Percentiles rank a stretch among this genome's conserved stretches.
Conservation (phyloP, 1,284 basidiomycete species). For the Schizophyllum commune region DNA sequence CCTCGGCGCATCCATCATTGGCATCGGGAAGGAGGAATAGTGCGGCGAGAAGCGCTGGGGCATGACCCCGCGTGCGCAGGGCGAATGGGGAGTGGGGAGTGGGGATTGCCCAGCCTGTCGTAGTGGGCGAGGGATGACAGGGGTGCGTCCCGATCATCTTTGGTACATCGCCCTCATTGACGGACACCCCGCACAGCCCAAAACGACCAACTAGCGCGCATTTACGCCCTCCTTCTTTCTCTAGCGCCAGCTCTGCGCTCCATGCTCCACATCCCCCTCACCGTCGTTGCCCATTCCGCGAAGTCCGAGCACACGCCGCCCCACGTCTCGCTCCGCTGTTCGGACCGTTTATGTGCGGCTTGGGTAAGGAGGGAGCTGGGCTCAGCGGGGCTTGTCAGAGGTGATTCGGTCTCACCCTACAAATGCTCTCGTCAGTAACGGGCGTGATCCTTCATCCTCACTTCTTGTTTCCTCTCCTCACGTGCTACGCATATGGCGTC, state of each 20-base stretch:
- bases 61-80: slow-evolving; percentile 66
- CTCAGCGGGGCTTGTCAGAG: not conserved
- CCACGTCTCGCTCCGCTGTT: slow-evolving; percentile 83
- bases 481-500: not conserved
- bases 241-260: slow-evolving; percentile 48
- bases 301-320: slow-evolving; percentile 80
- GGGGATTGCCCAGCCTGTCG: slow-evolving; percentile 73
- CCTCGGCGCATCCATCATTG: slow-evolving; percentile 43
- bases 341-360: slow-evolving; percentile 76
- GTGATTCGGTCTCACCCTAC: not conserved
- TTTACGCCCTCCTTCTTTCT: slow-evolving; percentile 48
- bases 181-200: slow-evolving; percentile 33
- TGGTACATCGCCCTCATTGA: not conserved
- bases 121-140: slow-evolving; percentile 72
- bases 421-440: too few species aligned
- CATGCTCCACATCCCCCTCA: slow-evolving; percentile 61
- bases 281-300: slow-evolving; percentile 72
- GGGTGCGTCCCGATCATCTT: slow-evolving; percentile 37
- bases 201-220: slow-evolving; percentile 61
- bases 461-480: slow-evolving; percentile 30
- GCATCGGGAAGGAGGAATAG: slow-evolving; percentile 27
- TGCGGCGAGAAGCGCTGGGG: slow-evolving; percentile 64
- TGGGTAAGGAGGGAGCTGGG: slow-evolving; percentile 25
- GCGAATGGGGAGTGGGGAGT: slow-evolving; percentile 45
- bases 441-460: not conserved